These are phyloP conservation scores for Aspergillus caelatus DNA, from an alignment of 2,329 filamentous ascomycete species.

Conservation along the genomic window DNA sequence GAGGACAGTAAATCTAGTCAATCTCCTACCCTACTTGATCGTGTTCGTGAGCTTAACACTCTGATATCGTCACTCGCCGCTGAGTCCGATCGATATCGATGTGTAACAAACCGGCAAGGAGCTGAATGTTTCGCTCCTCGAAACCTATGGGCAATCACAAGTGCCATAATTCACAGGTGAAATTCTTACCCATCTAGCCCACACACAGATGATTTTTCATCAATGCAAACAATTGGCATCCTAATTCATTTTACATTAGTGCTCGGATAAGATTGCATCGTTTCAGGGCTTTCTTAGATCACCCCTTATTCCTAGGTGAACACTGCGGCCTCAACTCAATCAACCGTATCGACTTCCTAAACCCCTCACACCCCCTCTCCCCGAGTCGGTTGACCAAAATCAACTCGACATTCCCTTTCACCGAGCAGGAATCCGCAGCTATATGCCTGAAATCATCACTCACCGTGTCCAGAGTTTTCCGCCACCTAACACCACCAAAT, in stretches of 20 bases:
- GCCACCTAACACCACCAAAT: slow-evolving; percentile 18
- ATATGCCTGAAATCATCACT: slow-evolving; percentile 31
- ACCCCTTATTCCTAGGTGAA: slow-evolving; percentile 27
- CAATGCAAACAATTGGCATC: too few species aligned
- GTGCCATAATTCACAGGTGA: slow-evolving; percentile 24
- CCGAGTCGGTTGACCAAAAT: slow-evolving; percentile 7
- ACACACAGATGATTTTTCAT: too few species aligned
- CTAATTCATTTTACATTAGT: slow-evolving; percentile 10
- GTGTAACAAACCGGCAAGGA: slow-evolving; percentile 15
- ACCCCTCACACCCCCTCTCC: neutral
- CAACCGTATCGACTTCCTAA: slow-evolving; percentile 11
- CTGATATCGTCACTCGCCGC: slow-evolving; percentile 13
- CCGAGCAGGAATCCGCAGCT: slow-evolving; percentile 24
- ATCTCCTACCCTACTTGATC: slow-evolving; percentile 6
- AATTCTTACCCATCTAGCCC: neutral
- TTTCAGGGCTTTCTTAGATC: slow-evolving; percentile 28
- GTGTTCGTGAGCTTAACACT: slow-evolving; percentile 15
- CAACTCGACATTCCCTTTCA: slow-evolving; percentile 26
- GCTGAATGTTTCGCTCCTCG: slow-evolving; percentile 21
- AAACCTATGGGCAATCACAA: slow-evolving; percentile 16
- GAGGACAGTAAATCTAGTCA: slow-evolving; percentile 2
- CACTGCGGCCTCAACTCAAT: slow-evolving; percentile 27
- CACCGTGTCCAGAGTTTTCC: slow-evolving; percentile 20
- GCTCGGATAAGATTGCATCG: slow-evolving; percentile 20
- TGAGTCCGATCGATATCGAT: slow-evolving; percentile 20